phyloP scores from a whole-genome alignment of 768 basidiomycete species.

The Lactarius hengduanensis region DNA sequence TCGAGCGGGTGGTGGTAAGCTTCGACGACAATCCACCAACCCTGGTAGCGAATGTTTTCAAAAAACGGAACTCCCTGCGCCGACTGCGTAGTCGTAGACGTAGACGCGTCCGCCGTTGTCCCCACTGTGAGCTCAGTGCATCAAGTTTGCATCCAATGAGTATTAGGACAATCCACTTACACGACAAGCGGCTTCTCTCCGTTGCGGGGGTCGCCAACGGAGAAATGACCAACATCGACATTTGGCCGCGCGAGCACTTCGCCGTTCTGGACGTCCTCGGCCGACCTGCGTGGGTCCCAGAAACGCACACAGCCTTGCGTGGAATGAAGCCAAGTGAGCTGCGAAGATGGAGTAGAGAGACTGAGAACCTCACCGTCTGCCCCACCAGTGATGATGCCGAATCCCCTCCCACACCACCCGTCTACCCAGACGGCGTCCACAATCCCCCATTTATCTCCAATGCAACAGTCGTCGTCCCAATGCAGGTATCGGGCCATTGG shows the following conservation, averaged over 20 bases:
- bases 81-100: constrained; percentile 21
- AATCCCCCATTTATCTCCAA: constrained; percentile 22
- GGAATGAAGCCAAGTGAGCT: neutral
- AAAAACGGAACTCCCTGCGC: neutral
- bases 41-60: neutral
- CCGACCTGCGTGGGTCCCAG: constrained; percentile 27
- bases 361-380: constrained; percentile 22
- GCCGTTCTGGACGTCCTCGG: constrained; percentile 22
- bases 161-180: constrained; percentile 14
- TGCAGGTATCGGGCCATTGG: constrained; percentile 22
- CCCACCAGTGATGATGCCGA: constrained; percentile 26
- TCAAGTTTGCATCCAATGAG: neutral
- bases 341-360: neutral
- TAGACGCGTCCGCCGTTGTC: constrained; percentile 28
- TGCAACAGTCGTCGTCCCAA: constrained; percentile 23
- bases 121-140: constrained; percentile 14
- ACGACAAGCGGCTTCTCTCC: constrained; percentile 28
- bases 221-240: constrained; percentile 29
- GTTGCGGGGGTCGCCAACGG: constrained; percentile 22
- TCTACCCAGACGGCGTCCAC: constrained; percentile 26
- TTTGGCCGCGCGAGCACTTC: constrained; percentile 24
- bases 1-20: too few relatives aligned
- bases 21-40: neutral
- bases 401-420: constrained; percentile 23
- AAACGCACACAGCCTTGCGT: constrained; percentile 26